phyloP scores from a whole-genome alignment of 1,284 basidiomycete species.

The Ceratobasidium sp. region DNA sequence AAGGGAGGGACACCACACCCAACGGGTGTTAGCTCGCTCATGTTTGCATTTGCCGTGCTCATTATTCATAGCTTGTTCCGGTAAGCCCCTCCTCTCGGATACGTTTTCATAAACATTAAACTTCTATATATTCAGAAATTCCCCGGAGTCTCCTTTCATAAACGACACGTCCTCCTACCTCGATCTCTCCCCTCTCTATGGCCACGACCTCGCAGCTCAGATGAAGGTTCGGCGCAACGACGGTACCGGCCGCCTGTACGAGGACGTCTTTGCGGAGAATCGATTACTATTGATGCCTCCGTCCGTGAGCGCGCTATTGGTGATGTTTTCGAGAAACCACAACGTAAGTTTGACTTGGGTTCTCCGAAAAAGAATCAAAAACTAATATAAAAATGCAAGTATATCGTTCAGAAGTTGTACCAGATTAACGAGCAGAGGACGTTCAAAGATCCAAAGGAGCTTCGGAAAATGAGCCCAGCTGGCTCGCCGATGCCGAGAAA shows the following conservation, averaged over 20 bases:
- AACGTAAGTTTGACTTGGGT: constrained; percentile 71
- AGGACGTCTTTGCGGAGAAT: constrained; percentile 83
- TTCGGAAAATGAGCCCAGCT: constrained; percentile 44
- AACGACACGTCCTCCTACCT: constrained; percentile 92
- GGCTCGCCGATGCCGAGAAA: background rate
- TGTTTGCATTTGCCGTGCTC: constrained; percentile 84
- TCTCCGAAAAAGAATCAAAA: background rate
- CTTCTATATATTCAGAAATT: constrained; percentile 51
- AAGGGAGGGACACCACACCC: constrained; percentile 32
- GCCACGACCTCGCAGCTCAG: constrained; percentile 71
- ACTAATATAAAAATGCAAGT: constrained; percentile 58
- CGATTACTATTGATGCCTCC: constrained; percentile 86
- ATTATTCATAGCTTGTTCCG: constrained; percentile 74
- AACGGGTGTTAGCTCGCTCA: constrained; percentile 70
- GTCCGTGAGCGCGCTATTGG: constrained; percentile 72
- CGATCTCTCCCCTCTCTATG: constrained; percentile 86
- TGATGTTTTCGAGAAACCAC: constrained; percentile 89
- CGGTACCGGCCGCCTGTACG: constrained; percentile 75
- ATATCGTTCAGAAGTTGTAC: constrained; percentile 76
- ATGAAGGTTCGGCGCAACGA: constrained; percentile 72
- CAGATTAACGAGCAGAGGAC: constrained; percentile 74
- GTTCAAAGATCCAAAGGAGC: constrained; percentile 49
- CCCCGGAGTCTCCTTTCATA: constrained; percentile 73
- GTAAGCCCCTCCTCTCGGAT: constrained; percentile 14
- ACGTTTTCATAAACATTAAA: constrained; percentile 12